phyloP scores from a whole-genome alignment of 2,329 filamentous ascomycete genomes.

The Fusarium paranaense region DNA sequence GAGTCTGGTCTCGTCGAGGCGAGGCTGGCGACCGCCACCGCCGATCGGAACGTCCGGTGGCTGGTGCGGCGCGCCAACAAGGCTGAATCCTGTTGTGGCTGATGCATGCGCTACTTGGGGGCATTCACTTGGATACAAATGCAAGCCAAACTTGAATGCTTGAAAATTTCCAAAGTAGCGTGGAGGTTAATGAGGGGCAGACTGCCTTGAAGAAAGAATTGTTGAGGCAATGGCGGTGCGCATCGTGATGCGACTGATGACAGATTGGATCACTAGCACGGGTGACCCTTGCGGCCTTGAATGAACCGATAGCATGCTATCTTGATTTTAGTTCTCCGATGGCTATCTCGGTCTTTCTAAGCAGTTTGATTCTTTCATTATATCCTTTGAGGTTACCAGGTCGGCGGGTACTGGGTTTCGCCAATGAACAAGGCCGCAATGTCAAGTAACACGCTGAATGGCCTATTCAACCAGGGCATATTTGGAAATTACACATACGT shows the following conservation, averaged over 20 bases:
- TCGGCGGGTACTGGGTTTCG: neutral
- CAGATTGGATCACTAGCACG: neutral
- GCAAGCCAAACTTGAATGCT: neutral
- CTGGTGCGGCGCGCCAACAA: constrained; percentile 10
- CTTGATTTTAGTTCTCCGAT: neutral
- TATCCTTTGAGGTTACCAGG: neutral
- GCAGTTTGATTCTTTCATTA: neutral
- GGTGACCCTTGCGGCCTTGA: neutral
- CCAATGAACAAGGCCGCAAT: neutral
- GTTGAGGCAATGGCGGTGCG: neutral
- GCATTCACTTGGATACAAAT: neutral
- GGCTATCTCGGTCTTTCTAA: neutral
- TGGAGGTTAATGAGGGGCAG: neutral
- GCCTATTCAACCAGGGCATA: neutral
- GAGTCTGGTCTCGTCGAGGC: neutral
- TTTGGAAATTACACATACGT: neutral
- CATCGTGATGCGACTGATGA: neutral
- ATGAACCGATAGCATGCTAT: neutral
- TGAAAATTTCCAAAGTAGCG: neutral
- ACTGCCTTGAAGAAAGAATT: neutral
- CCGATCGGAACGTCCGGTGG: constrained; percentile 22
- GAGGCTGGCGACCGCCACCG: constrained; percentile 29
- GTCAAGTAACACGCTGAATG: neutral
- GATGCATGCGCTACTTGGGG: neutral
- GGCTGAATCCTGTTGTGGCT: neutral